These are phyloP conservation scores for Psilocybe mexicana DNA, from an alignment of 1,284 basidiomycete genomes.

Conservation along the genomic window DNA sequence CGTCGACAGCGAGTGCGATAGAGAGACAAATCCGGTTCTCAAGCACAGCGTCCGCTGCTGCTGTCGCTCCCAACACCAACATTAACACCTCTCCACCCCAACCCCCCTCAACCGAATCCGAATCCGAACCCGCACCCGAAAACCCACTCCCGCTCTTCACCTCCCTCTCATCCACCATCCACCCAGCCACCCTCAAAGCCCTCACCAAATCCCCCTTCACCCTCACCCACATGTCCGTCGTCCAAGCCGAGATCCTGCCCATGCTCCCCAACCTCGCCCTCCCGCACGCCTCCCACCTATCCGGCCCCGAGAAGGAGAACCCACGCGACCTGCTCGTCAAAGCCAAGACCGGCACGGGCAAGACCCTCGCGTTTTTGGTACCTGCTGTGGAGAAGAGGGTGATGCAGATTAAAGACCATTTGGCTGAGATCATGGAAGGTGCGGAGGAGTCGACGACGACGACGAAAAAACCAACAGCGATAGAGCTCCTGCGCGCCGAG, in stretches of 20 bases:
- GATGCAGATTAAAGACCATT: constrained; percentile 45
- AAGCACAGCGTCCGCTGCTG: background rate
- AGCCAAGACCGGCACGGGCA: constrained; percentile 93
- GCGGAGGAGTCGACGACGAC: too few species aligned
- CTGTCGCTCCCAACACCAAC: background rate
- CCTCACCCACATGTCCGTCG: constrained; percentile 77
- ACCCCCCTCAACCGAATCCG: background rate
- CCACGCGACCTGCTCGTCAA: constrained; percentile 72
- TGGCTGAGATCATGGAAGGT: background rate
- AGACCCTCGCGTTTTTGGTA: constrained; percentile 89
- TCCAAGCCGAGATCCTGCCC: constrained; percentile 82
- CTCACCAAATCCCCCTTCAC: constrained; percentile 71
- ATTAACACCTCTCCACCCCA: background rate
- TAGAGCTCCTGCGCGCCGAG: background rate
- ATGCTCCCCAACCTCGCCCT: constrained; percentile 59
- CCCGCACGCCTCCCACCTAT: constrained; percentile 19
- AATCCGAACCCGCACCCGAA: background rate
- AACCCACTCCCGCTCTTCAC: constrained; percentile 22
- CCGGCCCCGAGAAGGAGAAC: background rate
- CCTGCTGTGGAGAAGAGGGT: constrained; percentile 83
- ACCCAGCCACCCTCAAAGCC: constrained; percentile 54
- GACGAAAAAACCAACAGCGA: too few species aligned
- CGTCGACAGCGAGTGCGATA: too few species aligned
- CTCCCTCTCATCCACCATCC: constrained; percentile 33
- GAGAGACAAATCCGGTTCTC: too few species aligned